phyloP scores from a whole-genome alignment of 306 rosid genomes.

The Dryas octopetala region DNA sequence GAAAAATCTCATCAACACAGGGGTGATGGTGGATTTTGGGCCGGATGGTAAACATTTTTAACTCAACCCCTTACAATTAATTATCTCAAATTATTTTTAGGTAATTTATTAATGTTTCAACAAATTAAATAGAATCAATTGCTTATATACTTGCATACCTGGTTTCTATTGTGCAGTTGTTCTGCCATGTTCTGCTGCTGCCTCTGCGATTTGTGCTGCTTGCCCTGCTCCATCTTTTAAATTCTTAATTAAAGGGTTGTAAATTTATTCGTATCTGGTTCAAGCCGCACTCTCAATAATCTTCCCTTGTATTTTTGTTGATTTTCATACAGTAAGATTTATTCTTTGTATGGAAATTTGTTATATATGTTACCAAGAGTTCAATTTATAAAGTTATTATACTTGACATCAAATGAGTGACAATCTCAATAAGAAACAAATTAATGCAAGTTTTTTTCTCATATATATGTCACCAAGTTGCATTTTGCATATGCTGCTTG shows the following conservation, averaged over 20 bases:
- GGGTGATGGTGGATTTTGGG: conserved; percentile 13
- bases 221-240: conserved; percentile 21
- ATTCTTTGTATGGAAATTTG: neutral
- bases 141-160: too few relatives aligned
- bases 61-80: neutral
- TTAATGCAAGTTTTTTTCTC: too few relatives aligned
- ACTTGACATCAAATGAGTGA: too few relatives aligned
- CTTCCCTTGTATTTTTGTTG: neutral
- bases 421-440: too few relatives aligned
- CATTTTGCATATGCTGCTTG: too few relatives aligned
- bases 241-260: neutral
- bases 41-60: conserved; percentile 10
- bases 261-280: neutral
- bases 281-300: neutral
- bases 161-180: conserved; percentile 7
- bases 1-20: neutral
- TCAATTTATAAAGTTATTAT: too few relatives aligned
- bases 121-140: too few relatives aligned
- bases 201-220: conserved; percentile 27
- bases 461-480: too few relatives aligned
- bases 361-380: neutral
- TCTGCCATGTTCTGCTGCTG: conserved; percentile 28
- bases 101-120: too few relatives aligned
- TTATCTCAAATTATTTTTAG: neutral
- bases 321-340: neutral